A percentile compares a stretch with the other conserved stretches of the same genome.
phyloP scores from a whole-genome alignment of 805 yeast species.

The Starmerella lactis-condensi region DNA sequence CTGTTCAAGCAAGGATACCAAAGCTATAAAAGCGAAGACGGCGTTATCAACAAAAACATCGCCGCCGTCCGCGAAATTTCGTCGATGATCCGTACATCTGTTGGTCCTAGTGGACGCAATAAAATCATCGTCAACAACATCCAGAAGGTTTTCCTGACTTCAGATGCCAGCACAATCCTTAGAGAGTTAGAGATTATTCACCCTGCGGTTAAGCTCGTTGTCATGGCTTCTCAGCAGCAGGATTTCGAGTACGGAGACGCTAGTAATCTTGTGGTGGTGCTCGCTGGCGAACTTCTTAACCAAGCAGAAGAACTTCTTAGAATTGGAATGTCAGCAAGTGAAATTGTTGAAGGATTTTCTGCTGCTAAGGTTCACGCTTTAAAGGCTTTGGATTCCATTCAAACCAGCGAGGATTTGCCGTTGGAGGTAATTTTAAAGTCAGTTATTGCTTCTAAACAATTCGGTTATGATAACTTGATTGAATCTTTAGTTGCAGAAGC shows the following conservation, averaged over 20 bases:
- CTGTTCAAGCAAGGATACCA: conserved; percentile 91
- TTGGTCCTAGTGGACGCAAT: conserved; percentile 95
- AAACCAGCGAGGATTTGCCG: conserved; percentile 31
- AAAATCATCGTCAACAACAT: conserved; percentile 82
- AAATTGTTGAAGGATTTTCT: conserved; percentile 81
- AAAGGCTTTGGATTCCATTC: conserved; percentile 36
- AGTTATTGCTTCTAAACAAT: conserved; percentile 83
- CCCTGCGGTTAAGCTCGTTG: conserved; percentile 89
- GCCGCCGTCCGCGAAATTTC: conserved; percentile 89
- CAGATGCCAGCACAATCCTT: conserved; percentile 96
- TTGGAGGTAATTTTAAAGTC: conserved; percentile 8
- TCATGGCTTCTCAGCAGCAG: conserved; percentile 94
- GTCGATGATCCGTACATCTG: conserved; percentile 75
- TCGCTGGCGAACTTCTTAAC: conserved; percentile 82
- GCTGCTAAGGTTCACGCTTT: conserved; percentile 64
- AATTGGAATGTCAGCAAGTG: conserved; percentile 77
- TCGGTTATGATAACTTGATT: conserved; percentile 66
- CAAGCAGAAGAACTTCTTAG: conserved; percentile 71
- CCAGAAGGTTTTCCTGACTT: conserved; percentile 74
- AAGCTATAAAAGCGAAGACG: conserved; percentile 72
- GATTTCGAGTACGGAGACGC: conserved; percentile 95
- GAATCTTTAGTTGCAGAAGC: conserved; percentile 72
- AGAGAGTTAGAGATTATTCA: conserved; percentile 85
- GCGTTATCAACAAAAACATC: conserved; percentile 81
- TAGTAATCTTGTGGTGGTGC: conserved; percentile 73